These are phyloP conservation scores for Spizellomyces sp. DNA, from an alignment of 192 early-diverging fungal species.

Conservation along the genomic window DNA sequence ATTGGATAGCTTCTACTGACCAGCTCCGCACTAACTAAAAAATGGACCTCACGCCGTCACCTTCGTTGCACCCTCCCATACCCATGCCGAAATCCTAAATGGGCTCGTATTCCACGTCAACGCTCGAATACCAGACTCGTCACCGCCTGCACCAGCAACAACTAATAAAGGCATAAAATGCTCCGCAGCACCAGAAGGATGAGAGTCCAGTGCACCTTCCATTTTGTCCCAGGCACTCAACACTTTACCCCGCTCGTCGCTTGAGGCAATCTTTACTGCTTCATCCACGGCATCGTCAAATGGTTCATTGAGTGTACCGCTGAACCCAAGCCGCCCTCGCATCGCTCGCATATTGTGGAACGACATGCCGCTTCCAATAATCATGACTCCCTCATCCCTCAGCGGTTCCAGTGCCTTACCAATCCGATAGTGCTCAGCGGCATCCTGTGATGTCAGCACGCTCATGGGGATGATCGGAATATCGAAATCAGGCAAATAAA, in stretches of 20 bases:
- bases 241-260: conserved; percentile 6
- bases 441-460: conserved; percentile 36
- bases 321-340: background rate
- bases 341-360: conserved; percentile 29
- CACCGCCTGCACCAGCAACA: conserved; percentile 38
- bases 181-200: conserved; percentile 39
- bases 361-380: conserved; percentile 52
- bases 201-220: conserved; percentile 20
- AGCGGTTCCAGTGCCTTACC: conserved; percentile 48
- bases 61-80: background rate
- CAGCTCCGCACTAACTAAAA: too few species aligned
- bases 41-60: too few species aligned
- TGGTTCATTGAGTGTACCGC: conserved; percentile 7
- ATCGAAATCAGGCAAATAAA: conserved; percentile 29
- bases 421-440: conserved; percentile 33
- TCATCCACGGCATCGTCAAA: conserved; percentile 30
- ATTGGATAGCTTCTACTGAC: too few species aligned
- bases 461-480: conserved; percentile 53
- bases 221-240: conserved; percentile 10
- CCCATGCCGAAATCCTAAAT: background rate
- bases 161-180: conserved; percentile 52
- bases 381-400: conserved; percentile 47
- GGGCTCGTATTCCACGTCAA: background rate
- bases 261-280: background rate
- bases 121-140: background rate